Evolutionary conservation across 2,329 filamentous ascomycete genomes (phyloP), one percentile per base, ranked within the genome.

Genomic region (Aschersonia sp.): DNA sequence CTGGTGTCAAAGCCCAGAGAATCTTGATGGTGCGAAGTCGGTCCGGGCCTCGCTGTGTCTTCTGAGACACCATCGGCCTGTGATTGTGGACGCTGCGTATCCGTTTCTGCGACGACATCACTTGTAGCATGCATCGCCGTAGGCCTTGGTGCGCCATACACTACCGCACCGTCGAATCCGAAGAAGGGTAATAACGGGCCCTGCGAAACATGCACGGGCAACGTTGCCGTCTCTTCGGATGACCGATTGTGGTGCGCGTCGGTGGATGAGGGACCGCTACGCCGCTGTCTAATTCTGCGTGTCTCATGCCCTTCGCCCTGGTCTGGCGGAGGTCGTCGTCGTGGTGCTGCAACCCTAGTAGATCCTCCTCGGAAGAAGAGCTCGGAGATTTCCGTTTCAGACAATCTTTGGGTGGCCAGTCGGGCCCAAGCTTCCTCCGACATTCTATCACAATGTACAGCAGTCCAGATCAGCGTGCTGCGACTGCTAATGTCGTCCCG

Each of bases 211-310:
- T n/a, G n/a, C n/a, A n/a, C n/a, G n/a, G n/a, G n/a, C n/a, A n/a
- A 30, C 12, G 12, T 12, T 38, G 35, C 6, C 35, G 35, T 6
- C 6, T 38, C 6, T 6, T 6, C 35, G 35, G 12, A 12, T 6
- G 6, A 12, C 12, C 35, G 35, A 38, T 38, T 38, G 35, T 38
- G 12, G 35, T 38, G 6, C 12, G 20, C 4, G n/a, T 44, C 44
- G 31, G 40, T 40, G 29, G 50, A 28, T 43, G 32, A 31, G 29
- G 49, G 44, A 40, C 50, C 52, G 45, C 50, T 53, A 42, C 57
- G 57, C 30, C 59, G 58, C 20, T 57, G 55, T 46, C 60, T 54
- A 45, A 55, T 60, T 44, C 60, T 54, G 42, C 60, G 59, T 44
- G 60, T 57, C 40, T 55, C 55, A 45, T 59, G 58, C 32, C 48